Evolutionary conservation across 306 rosid species (phyloP), one percentile per base, ranked within the genome.

Genomic region (Oxytropis ochrocephala): DNA sequence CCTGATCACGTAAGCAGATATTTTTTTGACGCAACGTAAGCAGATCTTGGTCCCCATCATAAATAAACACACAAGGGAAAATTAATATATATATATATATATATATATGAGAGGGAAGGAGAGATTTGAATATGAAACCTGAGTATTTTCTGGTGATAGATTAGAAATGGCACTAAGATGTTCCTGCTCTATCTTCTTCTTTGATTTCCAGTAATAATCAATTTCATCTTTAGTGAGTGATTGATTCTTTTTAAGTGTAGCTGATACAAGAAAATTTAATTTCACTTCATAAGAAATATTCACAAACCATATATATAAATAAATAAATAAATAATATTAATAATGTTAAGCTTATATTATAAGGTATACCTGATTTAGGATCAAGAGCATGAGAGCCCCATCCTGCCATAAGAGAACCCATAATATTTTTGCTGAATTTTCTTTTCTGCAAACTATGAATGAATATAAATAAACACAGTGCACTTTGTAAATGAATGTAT

Each of bases 401-500:
- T 53, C 96, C 98, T 33, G 89, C 82, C 96, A 90, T 88, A 48
- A 90, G 86, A 60, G 98, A 92, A 82, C 98, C 96, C 98, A 92
- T n/a, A n/a, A n/a, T n/a, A n/a, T 62, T 42, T 66, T 27, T 75
- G 67, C 47, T 41, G 10, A 39, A 62, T 27, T 46, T 27, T 46
- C 33, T 57, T 46, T 65, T 60, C 4, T 39, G 18, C 2, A 59
- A 17, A 5, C 1, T 14, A 39, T 61, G n/a, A 56, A 13, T 27
- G 27, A 10, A 5, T 35, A 24, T 53, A 6, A 5, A 11, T 19
- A 18, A 19, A n/a, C 39, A 60, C 62, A 43, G 6, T 62, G 69
- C 46, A 4, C 8, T 57, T 2, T 47, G 29, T 24, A 12, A 6
- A 43, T 43, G 27, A 52, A 41, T 18, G 12, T 14, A 35, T 35